Base-by-base conservation (phyloP, 331 rosid genomes). In the Cucumis variabilis region DNA sequence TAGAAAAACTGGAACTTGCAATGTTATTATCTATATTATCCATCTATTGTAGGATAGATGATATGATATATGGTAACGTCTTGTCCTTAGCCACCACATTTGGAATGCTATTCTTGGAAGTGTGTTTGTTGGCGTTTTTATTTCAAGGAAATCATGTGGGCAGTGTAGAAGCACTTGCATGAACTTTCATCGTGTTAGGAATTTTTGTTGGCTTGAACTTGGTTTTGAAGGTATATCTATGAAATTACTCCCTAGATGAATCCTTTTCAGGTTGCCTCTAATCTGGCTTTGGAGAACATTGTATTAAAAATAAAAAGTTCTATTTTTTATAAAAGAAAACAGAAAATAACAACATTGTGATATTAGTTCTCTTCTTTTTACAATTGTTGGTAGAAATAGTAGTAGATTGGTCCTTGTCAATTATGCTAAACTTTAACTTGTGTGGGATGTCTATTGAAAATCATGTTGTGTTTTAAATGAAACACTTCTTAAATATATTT, bases 31-130 rank as follows among this genome's bases (percentile, higher is more conserved):
- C n/a, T n/a, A n/a, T n/a, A n/a, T n/a, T n/a, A n/a, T n/a, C n/a
- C n/a, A n/a, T n/a, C n/a, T n/a, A n/a, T n/a, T n/a, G n/a, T n/a
- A n/a, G n/a, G n/a, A n/a, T n/a, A n/a, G n/a, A n/a, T n/a, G n/a
- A n/a, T n/a, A n/a, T n/a, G n/a, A n/a, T n/a, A n/a, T n/a, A n/a
- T n/a, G n/a, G n/a, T n/a, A 93, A 94, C 92, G 82, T 95, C 88
- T 80, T 97, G 41, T 92, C 99, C 68, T 85, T 95, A 90, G 93
- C 94, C 89, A 95, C 99, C 37, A 86, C 96, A 80, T 95, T 97
- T 2, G 99, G 98, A 87, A 94, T 97, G 99, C 92, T 97, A 86
- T 97, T 97, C 90, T 91, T 97, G 88, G 99, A 97, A 95, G 96
- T 97, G 58, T 95, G 99, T 92, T 92, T 97, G 93, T 92, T 97